Percentiles rank a stretch among this genome's conserved stretches.
phyloP scores from a whole-genome alignment of 345 rosid genomes.

The Eutrema heterophyllum region DNA sequence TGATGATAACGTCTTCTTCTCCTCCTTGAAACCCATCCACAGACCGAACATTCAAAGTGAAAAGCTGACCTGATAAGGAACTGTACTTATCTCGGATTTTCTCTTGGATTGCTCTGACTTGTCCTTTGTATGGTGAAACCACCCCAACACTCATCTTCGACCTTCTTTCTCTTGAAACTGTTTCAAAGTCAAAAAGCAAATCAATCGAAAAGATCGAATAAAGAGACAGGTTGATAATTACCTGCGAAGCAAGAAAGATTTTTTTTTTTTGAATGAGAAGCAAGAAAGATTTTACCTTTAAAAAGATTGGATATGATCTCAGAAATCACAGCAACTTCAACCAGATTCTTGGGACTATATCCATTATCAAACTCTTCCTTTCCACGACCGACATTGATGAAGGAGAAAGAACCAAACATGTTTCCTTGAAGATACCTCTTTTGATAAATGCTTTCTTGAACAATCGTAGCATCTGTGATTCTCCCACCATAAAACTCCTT shows the following conservation, averaged over 20 bases:
- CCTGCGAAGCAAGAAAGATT: neutral
- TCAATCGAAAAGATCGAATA: too few species aligned
- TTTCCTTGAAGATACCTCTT: slow-evolving; percentile 23
- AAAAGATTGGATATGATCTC: slow-evolving; percentile 24
- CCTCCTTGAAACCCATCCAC: slow-evolving; percentile 51
- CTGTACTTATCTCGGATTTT: slow-evolving; percentile 10
- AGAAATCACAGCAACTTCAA: slow-evolving; percentile 33
- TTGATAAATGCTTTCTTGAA: slow-evolving; percentile 20
- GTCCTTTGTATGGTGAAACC: neutral
- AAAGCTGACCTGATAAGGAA: neutral
- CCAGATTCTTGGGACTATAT: slow-evolving; percentile 28
- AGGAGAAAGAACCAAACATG: slow-evolving; percentile 40
- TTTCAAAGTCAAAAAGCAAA: slow-evolving; percentile 26
- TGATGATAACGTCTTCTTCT: slow-evolving; percentile 39
- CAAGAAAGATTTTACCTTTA: slow-evolving; percentile 36
- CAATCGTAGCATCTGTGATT: slow-evolving; percentile 39
- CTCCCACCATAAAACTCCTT: slow-evolving; percentile 33
- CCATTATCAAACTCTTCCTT: slow-evolving; percentile 24
- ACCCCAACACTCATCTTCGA: neutral
- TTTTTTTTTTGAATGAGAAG: too few species aligned
- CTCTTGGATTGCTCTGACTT: neutral
- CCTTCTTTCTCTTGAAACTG: too few species aligned
- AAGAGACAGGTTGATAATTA: neutral
- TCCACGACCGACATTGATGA: slow-evolving; percentile 33
- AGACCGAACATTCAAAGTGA: slow-evolving; percentile 29